Evolutionary conservation across 768 basidiomycete genomes (phyloP).

Genomic region (Tricholoma furcatifolium): DNA sequence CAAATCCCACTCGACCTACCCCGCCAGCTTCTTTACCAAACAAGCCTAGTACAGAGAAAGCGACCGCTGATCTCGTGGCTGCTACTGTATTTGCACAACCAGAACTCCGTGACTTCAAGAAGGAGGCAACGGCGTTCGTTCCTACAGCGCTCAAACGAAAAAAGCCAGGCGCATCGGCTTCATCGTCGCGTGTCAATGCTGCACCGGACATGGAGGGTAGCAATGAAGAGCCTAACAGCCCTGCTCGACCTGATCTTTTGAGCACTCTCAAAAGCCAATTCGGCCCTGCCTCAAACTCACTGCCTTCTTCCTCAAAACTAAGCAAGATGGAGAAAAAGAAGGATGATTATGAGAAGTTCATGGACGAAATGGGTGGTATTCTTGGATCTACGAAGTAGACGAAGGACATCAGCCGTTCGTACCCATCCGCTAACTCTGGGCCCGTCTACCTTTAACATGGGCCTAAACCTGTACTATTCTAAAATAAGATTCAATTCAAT

Average conservation of each 20-base stretch:
- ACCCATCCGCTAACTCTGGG: too few relatives aligned
- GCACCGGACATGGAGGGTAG: slow-evolving; percentile 54
- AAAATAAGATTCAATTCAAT: too few relatives aligned
- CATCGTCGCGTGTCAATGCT: slow-evolving; percentile 53
- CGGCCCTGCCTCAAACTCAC: slow-evolving; percentile 36
- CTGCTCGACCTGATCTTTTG: slow-evolving; percentile 65
- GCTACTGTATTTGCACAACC: slow-evolving; percentile 85
- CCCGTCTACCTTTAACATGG: too few relatives aligned
- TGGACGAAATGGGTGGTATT: slow-evolving; percentile 75
- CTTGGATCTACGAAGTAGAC: slow-evolving; percentile 33
- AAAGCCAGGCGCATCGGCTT: slow-evolving; percentile 36
- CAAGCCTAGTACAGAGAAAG: slow-evolving; percentile 30
- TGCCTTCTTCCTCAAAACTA: slow-evolving; percentile 19
- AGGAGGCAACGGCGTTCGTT: slow-evolving; percentile 91
- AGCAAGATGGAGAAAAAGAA: slow-evolving; percentile 39
- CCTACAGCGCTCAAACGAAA: slow-evolving; percentile 82
- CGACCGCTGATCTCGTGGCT: slow-evolving; percentile 37
- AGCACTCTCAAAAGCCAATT: slow-evolving; percentile 60
- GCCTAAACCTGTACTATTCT: too few relatives aligned
- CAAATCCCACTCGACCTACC: slow-evolving; percentile 31
- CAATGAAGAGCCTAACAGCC: slow-evolving; percentile 23
- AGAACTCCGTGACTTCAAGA: slow-evolving; percentile 88
- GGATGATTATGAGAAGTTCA: slow-evolving; percentile 75
- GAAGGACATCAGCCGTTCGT: too few relatives aligned
- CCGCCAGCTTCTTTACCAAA: slow-evolving; percentile 30